Conservation (phyloP, 352 stramenopile genomes). For the Phytophthora pseudosyringae region DNA sequence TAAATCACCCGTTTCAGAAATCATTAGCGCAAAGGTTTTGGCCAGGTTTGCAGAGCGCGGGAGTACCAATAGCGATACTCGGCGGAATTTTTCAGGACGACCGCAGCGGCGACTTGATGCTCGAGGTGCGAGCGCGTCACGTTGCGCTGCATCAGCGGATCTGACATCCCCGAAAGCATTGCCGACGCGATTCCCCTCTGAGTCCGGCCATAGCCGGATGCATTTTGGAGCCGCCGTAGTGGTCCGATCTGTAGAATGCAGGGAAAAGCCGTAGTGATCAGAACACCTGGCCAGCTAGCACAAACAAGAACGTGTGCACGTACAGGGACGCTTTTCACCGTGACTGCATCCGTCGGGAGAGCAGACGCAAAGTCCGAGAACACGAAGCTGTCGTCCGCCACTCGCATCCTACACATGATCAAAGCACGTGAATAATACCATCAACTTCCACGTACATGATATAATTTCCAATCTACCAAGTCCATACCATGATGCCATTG, state of each 20-base stretch:
- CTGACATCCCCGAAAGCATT: slow-evolving; percentile 76
- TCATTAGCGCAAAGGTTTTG: not conserved
- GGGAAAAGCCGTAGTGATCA: not conserved
- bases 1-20: slow-evolving; percentile 4
- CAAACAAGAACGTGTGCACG: slow-evolving; percentile 15
- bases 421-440: not conserved
- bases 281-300: not conserved
- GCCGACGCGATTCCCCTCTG: slow-evolving; percentile 69
- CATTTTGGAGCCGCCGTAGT: slow-evolving; percentile 83
- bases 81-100: slow-evolving; percentile 67
- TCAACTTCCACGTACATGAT: not conserved
- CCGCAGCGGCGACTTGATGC: slow-evolving; percentile 72
- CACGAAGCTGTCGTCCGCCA: slow-evolving; percentile 85
- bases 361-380: slow-evolving; percentile 86
- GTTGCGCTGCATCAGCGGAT: slow-evolving; percentile 79
- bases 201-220: slow-evolving; percentile 73
- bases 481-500: slow-evolving; percentile 78
- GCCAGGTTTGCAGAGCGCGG: not conserved
- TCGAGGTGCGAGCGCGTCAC: slow-evolving; percentile 86
- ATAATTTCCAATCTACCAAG: not conserved
- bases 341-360: slow-evolving; percentile 74
- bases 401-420: slow-evolving; percentile 72
- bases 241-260: slow-evolving; percentile 58
- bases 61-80: slow-evolving; percentile 88
- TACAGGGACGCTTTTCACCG: slow-evolving; percentile 72